Evolutionary conservation across 305 asterid species (phyloP).

Genomic region (Fraxinus dipetala): DNA sequence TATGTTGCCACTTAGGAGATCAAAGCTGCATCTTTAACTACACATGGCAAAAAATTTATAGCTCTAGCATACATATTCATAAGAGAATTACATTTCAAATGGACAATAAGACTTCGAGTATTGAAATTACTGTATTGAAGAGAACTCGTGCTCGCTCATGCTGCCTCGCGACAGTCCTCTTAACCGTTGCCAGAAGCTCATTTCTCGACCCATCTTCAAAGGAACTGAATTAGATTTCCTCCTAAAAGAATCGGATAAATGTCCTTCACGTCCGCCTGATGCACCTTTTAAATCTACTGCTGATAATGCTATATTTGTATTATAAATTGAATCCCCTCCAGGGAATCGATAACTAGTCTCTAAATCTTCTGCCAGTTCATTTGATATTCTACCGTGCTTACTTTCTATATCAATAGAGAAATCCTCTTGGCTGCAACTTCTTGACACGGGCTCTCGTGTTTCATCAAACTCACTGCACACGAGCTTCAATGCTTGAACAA

Average conservation of each 20-base stretch:
- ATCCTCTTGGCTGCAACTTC: constrained; percentile 67
- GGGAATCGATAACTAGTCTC: constrained; percentile 20
- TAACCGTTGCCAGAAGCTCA: constrained; percentile 65
- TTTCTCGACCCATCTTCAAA: constrained; percentile 46
- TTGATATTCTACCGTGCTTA: constrained; percentile 38
- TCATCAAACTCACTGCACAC: constrained; percentile 85
- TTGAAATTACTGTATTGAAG: constrained; percentile 26
- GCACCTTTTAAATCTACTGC: constrained; percentile 47
- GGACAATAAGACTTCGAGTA: neutral
- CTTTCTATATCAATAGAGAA: constrained; percentile 41
- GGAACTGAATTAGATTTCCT: constrained; percentile 89
- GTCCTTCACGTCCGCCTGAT: constrained; percentile 25
- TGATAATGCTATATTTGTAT: constrained; percentile 36
- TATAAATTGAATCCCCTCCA: constrained; percentile 32
- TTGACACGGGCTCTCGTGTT: constrained; percentile 43
- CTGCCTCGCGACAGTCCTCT: constrained; percentile 66
- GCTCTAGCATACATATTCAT: neutral
- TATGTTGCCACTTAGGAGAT: neutral
- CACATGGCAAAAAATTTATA: neutral
- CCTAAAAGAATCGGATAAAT: constrained; percentile 68
- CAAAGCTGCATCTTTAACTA: neutral
- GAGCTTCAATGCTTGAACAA: constrained; percentile 85
- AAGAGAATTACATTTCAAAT: neutral
- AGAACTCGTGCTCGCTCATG: constrained; percentile 76
- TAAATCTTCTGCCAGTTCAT: constrained; percentile 42